Evolutionary conservation across 352 stramenopile genomes (phyloP), one percentile per base, ranked within the genome.

Genomic region (Pythium insidiosum): DNA sequence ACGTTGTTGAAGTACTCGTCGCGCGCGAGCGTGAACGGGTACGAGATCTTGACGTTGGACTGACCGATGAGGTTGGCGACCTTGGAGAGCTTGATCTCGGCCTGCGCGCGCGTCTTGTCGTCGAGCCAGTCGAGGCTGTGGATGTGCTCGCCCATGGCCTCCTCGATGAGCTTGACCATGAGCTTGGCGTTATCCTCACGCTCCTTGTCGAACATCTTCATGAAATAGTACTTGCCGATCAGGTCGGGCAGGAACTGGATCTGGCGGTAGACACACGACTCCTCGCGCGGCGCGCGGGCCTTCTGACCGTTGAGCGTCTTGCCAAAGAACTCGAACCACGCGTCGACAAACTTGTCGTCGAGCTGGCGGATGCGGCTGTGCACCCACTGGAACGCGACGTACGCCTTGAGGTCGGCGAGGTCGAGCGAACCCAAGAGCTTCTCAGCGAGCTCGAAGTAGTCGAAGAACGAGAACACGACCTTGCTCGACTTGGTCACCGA

Each of bases 111-210:
- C 11, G 91, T 97, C 24, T 47, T 39, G 4, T 89, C 69, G 13
- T 90, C 89, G 33, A 98, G 77, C 88, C 89, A 98, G 20, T 90
- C 68, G 1, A 96, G 68, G 54, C 75, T 79, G 33, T 77, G 73
- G 28, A 97, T 69, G 33, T 81, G 72, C 24, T 79, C 66, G 33
- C 65, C 58, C 56, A 97, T 76, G 22, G 86, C 68, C 12, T 77
- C 44, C 36, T 95, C 61, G n/a, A 97, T 69, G 24, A 70, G 64
- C 16, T 88, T 61, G 2, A 97, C 76, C 68, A 97, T 88, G 21
- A 62, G 29, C 39, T 84, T 47, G 24, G 88, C 82, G n/a, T 55
- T 47, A 6, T 75, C 59, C 47, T 90, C 84, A 33, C 71, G 63
- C 11, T 74, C 48, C 21, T 71, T 64, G 50, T 88, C 70, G 50